Base-by-base conservation (phyloP, 2,329 filamentous ascomycete genomes). In the Berkeleyomyces basicola region DNA sequence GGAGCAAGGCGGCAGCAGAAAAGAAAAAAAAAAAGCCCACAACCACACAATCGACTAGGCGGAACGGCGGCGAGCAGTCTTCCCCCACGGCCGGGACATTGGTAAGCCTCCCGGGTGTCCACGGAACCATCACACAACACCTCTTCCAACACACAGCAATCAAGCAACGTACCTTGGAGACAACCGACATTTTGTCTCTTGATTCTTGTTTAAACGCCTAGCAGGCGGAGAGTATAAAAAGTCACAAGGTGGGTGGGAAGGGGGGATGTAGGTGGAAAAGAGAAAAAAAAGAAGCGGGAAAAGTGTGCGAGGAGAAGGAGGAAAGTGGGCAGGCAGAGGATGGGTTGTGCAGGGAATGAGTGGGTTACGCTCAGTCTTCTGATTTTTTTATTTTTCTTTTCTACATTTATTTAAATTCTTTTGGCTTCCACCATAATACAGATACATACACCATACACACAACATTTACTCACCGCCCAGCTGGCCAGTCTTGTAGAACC, bases 181-280 rank as follows among this genome's bases (percentile, higher is more conserved):
- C 79, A 78, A 82, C 78, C 76, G 79, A 81, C 80, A 82, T 82
- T 72, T 75, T 82, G 80, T 76, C 79, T 75, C 74, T 74, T 70
- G 72, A 75, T 66, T 63, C 55, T 64, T 64, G 63, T 64, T 64
- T 64, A 64, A 64, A 64, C 63, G 63, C 63, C 63, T 64, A 64
- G 59, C 59, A 64, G 63, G 63, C 63, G 63, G 63, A 62, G 57
- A 62, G 63, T 62, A 59, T 62, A 64, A 64, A 64, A 64, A 64
- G 60, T 64, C 63, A 64, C 63, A 64, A 64, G 63, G 63, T 64
- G 63, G 53, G 61, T 57, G 60, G 51, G 63, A 58, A 44, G 55
- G 62, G 63, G 51, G 64, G 61, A 63, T 61, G 61, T 60, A 61
- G 59, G 59, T 51, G 62, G 58, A 63, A 65, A 47, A 51, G 59